A percentile compares a stretch with the other conserved stretches of the same genome.
phyloP scores from a whole-genome alignment of 148 eudicot genomes.

The Euryodendron excelsum region DNA sequence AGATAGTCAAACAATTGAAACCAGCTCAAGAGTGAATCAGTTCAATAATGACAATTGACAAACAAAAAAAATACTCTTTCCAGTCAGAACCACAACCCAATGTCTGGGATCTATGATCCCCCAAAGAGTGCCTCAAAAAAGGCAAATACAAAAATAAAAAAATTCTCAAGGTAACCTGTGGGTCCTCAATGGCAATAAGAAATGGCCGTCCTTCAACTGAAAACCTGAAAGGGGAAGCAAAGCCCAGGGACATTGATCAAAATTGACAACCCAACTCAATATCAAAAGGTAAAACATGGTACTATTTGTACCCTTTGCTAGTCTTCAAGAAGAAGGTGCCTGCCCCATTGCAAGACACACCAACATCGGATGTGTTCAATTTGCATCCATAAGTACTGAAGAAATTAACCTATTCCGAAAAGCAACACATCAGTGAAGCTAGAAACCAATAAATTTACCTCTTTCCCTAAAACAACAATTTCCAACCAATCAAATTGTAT shows the following conservation, averaged over 20 bases:
- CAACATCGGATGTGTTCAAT: conserved; percentile 84
- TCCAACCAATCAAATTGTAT: conserved; percentile 11
- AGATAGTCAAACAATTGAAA: conserved; percentile 8
- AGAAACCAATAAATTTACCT: neutral
- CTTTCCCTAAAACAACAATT: neutral
- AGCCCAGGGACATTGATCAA: conserved; percentile 5
- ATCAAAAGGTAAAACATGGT: neutral
- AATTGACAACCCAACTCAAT: neutral
- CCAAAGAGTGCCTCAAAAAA: neutral
- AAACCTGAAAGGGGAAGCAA: conserved; percentile 47
- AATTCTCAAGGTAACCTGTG: conserved; percentile 57
- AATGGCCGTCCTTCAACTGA: conserved; percentile 46
- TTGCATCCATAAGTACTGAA: conserved; percentile 87
- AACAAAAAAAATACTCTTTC: neutral
- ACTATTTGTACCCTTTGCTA: conserved; percentile 54
- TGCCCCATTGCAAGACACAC: conserved; percentile 77
- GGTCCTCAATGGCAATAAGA: conserved; percentile 81
- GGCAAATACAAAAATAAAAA: neutral
- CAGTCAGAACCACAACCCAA: neutral
- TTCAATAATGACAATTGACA: neutral
- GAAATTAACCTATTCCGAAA: conserved; percentile 62
- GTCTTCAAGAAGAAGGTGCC: conserved; percentile 74
- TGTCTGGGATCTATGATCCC: neutral
- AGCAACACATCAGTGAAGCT: conserved; percentile 8
- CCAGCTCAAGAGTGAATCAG: conserved; percentile 8